These are phyloP conservation scores for Lasiosphaeria miniovina DNA, from an alignment of 495 filamentous ascomycete genomes.

Conservation along the genomic window DNA sequence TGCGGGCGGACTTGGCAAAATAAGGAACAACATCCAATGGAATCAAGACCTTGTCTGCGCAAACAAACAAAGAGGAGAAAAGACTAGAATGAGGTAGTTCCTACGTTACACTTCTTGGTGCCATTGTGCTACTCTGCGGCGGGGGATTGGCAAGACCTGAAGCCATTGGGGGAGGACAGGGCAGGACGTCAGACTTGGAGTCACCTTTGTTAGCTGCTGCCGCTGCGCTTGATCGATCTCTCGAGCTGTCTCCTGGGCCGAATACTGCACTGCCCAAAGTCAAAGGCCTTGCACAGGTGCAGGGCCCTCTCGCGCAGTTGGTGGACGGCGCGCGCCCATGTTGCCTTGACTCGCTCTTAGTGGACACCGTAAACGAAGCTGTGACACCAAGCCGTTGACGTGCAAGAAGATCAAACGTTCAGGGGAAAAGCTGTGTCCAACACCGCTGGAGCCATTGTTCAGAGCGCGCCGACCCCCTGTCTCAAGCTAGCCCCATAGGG, in stretches of 20 bases:
- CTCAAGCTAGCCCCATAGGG: constrained; percentile 7
- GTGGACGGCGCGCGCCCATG: neutral
- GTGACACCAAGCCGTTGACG: constrained; percentile 15
- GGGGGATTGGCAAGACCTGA: neutral
- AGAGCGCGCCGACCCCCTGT: constrained; percentile 3
- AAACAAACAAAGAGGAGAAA: too few species aligned
- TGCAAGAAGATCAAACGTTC: constrained; percentile 29
- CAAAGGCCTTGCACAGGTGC: too few species aligned
- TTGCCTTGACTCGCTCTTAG: neutral
- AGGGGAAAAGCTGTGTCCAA: constrained; percentile 3
- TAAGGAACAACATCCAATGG: neutral
- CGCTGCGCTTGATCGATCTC: too few species aligned
- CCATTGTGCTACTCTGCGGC: neutral
- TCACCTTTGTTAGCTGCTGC: too few species aligned
- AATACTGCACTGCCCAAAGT: too few species aligned
- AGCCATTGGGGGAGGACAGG: neutral
- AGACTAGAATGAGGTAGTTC: too few species aligned
- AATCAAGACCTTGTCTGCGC: too few species aligned
- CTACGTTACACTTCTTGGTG: too few species aligned
- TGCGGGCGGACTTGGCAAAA: neutral
- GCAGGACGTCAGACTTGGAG: neutral
- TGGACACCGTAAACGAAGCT: constrained; percentile 7
- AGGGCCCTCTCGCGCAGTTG: too few species aligned
- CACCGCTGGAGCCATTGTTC: constrained; percentile 7
- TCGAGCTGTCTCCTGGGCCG: too few species aligned